Base-by-base conservation (phyloP, 2,329 filamentous ascomycete species). In the Penicillium sp. region DNA sequence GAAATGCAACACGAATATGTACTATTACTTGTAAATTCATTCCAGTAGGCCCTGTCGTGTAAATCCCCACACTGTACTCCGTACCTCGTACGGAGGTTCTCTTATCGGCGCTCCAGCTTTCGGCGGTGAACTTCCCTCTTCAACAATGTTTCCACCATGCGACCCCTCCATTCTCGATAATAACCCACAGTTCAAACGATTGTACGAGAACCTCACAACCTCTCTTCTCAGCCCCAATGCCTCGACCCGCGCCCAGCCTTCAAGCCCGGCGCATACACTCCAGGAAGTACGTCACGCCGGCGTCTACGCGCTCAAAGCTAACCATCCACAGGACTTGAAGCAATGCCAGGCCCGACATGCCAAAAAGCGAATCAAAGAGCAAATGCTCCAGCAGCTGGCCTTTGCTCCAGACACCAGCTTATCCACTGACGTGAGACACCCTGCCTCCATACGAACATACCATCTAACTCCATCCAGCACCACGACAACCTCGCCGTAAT, bases 101-200 rank as follows among this genome's bases (percentile, higher is more conserved):
- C 24, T 27, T 6, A 27, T 27, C 42, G 24, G 44, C 32, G 44
- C 21, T 34, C 14, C 22, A 34, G 22, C 39, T 34, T 45, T 53
- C 49, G 60, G 60, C 63, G 57, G 62, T 64, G 57, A 58, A 62
- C 49, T 53, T 57, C 40, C 40, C 55, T 53, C 56, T 43, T 47
- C 45, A 54, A 52, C 52, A 51, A 78, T 79, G 77, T 72, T 79
- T 9, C 75, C 75, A 36, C 73, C 74, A 43, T 74, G 73, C 43
- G 71, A 77, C 39, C 70, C 70, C 5, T 61, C 65, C 22, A 70
- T 76, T 48, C 67, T 78, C 21, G 67, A 71, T 27, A 65, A 67
- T 6, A 77, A 78, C 49, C 73, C 75, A 7, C 68, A 73, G 47
- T 79, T 79, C 47, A 74, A 76, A 56, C 68, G 65, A 42, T 60